Conservation (phyloP, 129 eudicot species). For the Artemisia argyi region DNA sequence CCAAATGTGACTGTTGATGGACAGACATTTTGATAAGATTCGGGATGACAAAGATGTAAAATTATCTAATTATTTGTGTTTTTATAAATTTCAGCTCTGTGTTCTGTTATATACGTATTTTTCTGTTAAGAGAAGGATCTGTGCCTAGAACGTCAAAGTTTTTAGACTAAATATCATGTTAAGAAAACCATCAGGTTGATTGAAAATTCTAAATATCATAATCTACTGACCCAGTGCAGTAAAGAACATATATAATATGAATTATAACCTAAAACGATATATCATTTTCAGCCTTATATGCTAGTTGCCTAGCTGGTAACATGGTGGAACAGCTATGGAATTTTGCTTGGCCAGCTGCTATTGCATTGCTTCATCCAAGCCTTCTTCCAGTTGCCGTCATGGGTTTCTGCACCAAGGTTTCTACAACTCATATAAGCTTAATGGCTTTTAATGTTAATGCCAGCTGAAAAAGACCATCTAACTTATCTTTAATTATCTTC, state of each 20-base stretch:
- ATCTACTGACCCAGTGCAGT: not conserved
- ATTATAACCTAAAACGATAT: constrained; percentile 34
- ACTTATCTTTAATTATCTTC: constrained; percentile 22
- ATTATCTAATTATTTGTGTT: too few relatives aligned
- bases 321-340: constrained; percentile 97
- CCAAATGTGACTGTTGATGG: too few relatives aligned
- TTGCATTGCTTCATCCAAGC: constrained; percentile 92
- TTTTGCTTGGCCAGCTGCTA: constrained; percentile 96
- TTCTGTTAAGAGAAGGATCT: too few relatives aligned
- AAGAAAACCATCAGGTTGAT: too few relatives aligned
- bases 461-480: constrained; percentile 15
- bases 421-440: constrained; percentile 13
- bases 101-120: too few relatives aligned
- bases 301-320: constrained; percentile 88
- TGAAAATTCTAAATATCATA: not conserved
- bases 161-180: too few relatives aligned
- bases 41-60: too few relatives aligned
- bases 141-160: too few relatives aligned
- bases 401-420: constrained; percentile 89
- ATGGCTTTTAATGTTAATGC: not conserved
- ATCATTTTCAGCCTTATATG: constrained; percentile 72
- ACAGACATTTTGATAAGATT: too few relatives aligned
- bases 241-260: not conserved
- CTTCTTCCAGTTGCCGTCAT: constrained; percentile 98
- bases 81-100: too few relatives aligned